Conservation (phyloP, 805 yeast genomes). For the Kuraishia floccosa region DNA sequence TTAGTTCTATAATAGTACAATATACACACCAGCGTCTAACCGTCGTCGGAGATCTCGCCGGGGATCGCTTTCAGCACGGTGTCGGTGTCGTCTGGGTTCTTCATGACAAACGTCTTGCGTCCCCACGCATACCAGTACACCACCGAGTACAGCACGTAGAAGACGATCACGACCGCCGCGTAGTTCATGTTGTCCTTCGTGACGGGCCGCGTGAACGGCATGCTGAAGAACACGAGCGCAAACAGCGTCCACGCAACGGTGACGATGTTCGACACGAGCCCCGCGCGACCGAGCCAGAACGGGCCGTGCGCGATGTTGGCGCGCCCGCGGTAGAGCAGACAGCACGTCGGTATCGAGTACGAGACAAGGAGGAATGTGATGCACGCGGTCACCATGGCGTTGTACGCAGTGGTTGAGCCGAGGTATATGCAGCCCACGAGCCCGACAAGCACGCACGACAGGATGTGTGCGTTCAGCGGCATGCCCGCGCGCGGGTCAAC, state of each 20-base stretch:
- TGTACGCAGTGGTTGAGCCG: conserved; percentile 59
- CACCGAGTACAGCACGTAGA: conserved; percentile 29
- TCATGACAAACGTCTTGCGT: conserved; percentile 7
- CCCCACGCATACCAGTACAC: conserved; percentile 41
- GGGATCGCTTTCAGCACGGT: no score
- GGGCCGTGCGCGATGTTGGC: conserved; percentile 48
- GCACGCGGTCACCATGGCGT: conserved; percentile 52
- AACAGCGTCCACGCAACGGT: conserved; percentile 47
- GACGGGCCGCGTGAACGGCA: conserved; percentile 57
- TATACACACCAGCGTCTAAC: no score
- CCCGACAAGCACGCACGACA: conserved; percentile 41
- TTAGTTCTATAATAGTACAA: no score
- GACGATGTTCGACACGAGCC: conserved; percentile 37
- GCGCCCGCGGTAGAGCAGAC: conserved; percentile 37
- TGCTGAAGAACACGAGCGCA: conserved; percentile 47
- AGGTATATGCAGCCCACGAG: conserved; percentile 50
- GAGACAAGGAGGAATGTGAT: conserved; percentile 47
- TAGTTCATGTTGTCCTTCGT: conserved; percentile 56
- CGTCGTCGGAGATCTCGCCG: no score
- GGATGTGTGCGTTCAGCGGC: conserved; percentile 50
- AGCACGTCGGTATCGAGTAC: conserved; percentile 43
- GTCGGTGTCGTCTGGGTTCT: no score
- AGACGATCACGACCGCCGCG: conserved; percentile 43
- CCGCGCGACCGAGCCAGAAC: conserved; percentile 52
- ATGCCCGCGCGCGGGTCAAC: conserved; percentile 35